Conservation (phyloP, 23 red algal genomes). For the Gracilariopsis chorda region DNA sequence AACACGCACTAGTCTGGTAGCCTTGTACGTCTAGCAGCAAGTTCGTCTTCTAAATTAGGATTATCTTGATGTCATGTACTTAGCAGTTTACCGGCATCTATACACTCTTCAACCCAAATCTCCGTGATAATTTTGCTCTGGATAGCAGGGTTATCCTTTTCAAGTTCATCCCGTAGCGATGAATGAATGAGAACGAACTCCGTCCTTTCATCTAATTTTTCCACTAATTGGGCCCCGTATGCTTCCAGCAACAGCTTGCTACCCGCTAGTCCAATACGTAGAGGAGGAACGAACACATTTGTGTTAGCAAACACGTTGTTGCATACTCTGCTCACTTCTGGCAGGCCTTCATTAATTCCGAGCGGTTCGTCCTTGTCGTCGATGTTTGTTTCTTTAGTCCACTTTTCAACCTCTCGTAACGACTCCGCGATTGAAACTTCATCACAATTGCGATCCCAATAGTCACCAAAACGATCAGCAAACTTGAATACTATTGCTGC, state of each 20-base stretch:
- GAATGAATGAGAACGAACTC: conserved; percentile 41
- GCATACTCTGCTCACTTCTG: neutral
- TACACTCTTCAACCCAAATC: conserved; percentile 8
- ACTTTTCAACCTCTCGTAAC: conserved; percentile 2
- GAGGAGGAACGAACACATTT: neutral
- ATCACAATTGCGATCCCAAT: conserved; percentile 1
- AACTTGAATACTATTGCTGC: conserved; percentile 8
- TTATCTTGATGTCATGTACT: too few relatives aligned
- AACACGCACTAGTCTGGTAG: too few relatives aligned
- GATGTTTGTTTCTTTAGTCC: neutral
- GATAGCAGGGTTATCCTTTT: neutral
- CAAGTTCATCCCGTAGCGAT: neutral
- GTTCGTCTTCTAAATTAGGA: too few relatives aligned
- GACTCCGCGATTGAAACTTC: neutral
- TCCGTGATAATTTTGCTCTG: conserved; percentile 5
- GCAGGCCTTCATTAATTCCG: neutral
- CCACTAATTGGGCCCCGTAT: conserved; percentile 26
- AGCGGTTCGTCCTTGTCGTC: neutral
- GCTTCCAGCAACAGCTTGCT: neutral
- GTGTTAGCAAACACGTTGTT: conserved; percentile 10
- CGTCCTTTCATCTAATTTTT: neutral
- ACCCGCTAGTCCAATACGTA: neutral
- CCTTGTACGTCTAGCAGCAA: too few relatives aligned
- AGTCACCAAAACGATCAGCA: conserved; percentile 51
- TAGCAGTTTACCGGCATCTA: neutral